Percentiles rank a stretch among this genome's conserved stretches.
Conservation (phyloP, 176 grass and related monocot species). For the Rhipidocladum racemiflorum region DNA sequence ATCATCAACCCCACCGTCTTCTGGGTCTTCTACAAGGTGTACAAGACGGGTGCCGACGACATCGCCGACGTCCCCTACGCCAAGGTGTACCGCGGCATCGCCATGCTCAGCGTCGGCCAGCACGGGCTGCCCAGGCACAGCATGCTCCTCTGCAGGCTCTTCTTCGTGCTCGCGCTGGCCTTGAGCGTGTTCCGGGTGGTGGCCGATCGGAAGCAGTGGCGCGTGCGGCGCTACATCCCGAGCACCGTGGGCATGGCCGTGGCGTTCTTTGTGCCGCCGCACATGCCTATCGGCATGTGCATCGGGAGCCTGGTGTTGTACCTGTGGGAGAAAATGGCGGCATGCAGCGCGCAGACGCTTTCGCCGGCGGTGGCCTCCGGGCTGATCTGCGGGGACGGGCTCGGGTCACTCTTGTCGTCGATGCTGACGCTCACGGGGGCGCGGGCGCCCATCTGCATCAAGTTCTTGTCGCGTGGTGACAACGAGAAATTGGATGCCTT, state of each 20-base stretch:
- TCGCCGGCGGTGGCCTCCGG: conserved; percentile 43
- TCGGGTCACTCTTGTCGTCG: conserved; percentile 42
- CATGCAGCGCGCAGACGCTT: neutral
- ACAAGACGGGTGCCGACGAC: conserved; percentile 1
- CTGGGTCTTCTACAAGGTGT: conserved; percentile 56
- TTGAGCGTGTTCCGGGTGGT: conserved; percentile 34
- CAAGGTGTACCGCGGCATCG: conserved; percentile 50
- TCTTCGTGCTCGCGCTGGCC: conserved; percentile 25
- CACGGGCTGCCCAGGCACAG: conserved; percentile 34
- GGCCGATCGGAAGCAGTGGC: neutral
- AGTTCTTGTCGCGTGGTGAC: conserved; percentile 47
- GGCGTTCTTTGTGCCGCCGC: conserved; percentile 42
- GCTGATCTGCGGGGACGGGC: conserved; percentile 52
- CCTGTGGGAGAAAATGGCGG: conserved; percentile 32
- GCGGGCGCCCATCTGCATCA: conserved; percentile 54
- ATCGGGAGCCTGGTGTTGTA: conserved; percentile 39
- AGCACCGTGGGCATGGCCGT: conserved; percentile 51
- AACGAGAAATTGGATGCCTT: conserved; percentile 48
- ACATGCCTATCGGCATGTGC: conserved; percentile 57
- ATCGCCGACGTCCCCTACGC: conserved; percentile 44
- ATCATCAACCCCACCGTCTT: conserved; percentile 50
- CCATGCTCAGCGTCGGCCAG: conserved; percentile 47
- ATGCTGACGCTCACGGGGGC: conserved; percentile 31
- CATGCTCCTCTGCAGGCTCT: conserved; percentile 34
- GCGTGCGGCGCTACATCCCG: conserved; percentile 30